Conservation (phyloP, 192 early-diverging fungal genomes). For the Linderina pennispora region DNA sequence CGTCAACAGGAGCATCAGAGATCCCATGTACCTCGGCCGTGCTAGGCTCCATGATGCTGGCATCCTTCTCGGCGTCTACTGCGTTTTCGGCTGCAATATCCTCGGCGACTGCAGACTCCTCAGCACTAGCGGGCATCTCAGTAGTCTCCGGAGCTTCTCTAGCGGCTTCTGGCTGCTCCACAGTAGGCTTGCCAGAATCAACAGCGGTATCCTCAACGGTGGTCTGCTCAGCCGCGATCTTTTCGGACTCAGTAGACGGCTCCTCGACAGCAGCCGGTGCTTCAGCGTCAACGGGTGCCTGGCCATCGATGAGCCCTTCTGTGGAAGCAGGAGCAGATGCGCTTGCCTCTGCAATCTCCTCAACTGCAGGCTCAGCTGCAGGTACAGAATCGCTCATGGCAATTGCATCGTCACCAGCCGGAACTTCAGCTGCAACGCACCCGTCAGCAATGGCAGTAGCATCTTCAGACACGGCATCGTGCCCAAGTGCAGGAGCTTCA, state of each 20-base stretch:
- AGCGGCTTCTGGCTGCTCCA: background rate
- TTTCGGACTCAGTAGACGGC: too few species aligned
- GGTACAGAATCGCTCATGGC: background rate
- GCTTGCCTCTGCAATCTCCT: background rate
- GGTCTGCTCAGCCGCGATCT: background rate
- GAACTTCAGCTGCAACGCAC: background rate
- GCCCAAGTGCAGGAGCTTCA: background rate
- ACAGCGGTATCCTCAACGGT: background rate
- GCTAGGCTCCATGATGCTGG: background rate
- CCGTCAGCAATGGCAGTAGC: background rate
- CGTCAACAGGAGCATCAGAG: background rate
- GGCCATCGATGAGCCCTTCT: background rate
- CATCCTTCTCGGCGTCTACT: background rate
- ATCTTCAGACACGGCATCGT: background rate
- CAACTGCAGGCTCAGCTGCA: background rate
- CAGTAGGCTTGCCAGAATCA: background rate
- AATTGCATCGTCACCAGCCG: background rate
- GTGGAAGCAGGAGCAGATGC: background rate
- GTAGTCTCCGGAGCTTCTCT: conserved; percentile 2
- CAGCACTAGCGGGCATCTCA: background rate
- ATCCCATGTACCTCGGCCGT: too few species aligned
- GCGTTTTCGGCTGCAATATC: too few species aligned
- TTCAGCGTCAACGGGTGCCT: background rate
- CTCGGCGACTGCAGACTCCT: background rate
- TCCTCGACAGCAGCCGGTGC: background rate